These are phyloP conservation scores for Polyporus arcularius DNA, from an alignment of 768 basidiomycete genomes.

Conservation along the genomic window DNA sequence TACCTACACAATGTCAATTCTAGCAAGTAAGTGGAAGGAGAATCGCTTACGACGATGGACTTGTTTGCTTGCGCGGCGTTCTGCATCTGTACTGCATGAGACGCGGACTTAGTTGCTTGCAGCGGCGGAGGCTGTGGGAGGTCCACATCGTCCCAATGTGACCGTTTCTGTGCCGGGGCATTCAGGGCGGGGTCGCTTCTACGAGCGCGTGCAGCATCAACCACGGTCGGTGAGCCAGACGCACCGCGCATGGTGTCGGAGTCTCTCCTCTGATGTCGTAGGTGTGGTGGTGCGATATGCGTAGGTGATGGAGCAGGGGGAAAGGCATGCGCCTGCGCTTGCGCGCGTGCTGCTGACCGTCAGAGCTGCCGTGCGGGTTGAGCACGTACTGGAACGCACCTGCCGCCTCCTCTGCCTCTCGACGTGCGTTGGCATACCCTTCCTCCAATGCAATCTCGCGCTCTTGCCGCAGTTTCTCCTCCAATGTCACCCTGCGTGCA, in stretches of 20 bases:
- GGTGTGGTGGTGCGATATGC: slow-evolving; percentile 34
- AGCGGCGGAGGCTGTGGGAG: slow-evolving; percentile 4
- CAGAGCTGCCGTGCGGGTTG: not conserved
- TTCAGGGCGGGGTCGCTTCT: slow-evolving; percentile 75
- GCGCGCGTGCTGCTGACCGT: slow-evolving; percentile 23
- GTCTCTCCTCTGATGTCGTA: slow-evolving; percentile 65
- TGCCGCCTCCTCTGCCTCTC: slow-evolving; percentile 29
- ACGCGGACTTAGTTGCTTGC: slow-evolving; percentile 5
- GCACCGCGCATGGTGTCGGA: slow-evolving; percentile 69
- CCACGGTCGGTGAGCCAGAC: slow-evolving; percentile 55
- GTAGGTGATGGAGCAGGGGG: slow-evolving; percentile 57
- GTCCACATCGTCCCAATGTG: slow-evolving; percentile 8
- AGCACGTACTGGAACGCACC: slow-evolving; percentile 10
- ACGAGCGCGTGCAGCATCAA: slow-evolving; percentile 52
- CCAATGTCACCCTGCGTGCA: slow-evolving; percentile 43
- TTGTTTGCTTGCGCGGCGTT: not conserved
- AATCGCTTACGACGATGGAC: slow-evolving; percentile 12
- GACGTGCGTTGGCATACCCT: slow-evolving; percentile 31
- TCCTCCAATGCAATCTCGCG: slow-evolving; percentile 41
- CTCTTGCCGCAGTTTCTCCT: slow-evolving; percentile 44
- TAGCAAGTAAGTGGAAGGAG: not conserved
- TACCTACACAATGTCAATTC: slow-evolving; percentile 41
- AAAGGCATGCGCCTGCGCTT: slow-evolving; percentile 9
- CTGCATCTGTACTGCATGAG: not conserved
- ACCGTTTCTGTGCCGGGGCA: slow-evolving; percentile 37